Evolutionary conservation across 768 basidiomycete genomes (phyloP).

Genomic region (Podaxis sp.): DNA sequence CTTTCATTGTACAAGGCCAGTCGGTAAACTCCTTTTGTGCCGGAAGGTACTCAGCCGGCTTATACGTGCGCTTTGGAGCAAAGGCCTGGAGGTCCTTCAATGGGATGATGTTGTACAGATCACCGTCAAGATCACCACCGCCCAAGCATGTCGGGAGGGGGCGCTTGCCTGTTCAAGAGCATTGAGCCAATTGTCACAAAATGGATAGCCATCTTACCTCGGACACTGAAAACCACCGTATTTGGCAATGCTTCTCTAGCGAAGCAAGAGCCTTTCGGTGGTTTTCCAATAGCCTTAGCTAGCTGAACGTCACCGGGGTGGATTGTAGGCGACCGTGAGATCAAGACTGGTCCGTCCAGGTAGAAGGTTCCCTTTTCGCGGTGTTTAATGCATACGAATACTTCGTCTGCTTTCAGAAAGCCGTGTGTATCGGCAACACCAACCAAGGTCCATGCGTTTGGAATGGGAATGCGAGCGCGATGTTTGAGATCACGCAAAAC

Average conservation of each 20-base stretch:
- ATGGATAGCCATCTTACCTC: conserved; percentile 31
- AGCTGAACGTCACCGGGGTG: conserved; percentile 65
- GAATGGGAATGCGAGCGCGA: conserved; percentile 61
- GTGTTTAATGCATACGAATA: conserved; percentile 55
- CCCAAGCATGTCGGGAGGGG: conserved; percentile 59
- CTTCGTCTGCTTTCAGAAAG: conserved; percentile 42
- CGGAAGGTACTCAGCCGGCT: conserved; percentile 45
- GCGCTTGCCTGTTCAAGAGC: conserved; percentile 36
- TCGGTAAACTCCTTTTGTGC: conserved; percentile 40
- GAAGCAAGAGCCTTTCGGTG: conserved; percentile 48
- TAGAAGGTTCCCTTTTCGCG: conserved; percentile 34
- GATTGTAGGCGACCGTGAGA: conserved; percentile 62
- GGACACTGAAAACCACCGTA: conserved; percentile 57
- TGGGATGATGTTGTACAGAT: conserved; percentile 48
- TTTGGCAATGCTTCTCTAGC: conserved; percentile 45
- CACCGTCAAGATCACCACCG: conserved; percentile 71
- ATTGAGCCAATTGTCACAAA: background rate
- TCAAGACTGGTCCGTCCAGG: conserved; percentile 47
- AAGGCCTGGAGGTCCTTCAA: conserved; percentile 35
- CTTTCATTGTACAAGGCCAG: conserved; percentile 48
- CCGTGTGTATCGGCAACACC: conserved; percentile 64
- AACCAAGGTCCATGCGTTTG: conserved; percentile 58
- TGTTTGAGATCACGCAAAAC: conserved; percentile 62
- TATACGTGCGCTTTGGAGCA: conserved; percentile 16
- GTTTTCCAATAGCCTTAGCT: conserved; percentile 51